Conservation (phyloP, 352 stramenopile genomes). For the Pythium aristosporum region DNA sequence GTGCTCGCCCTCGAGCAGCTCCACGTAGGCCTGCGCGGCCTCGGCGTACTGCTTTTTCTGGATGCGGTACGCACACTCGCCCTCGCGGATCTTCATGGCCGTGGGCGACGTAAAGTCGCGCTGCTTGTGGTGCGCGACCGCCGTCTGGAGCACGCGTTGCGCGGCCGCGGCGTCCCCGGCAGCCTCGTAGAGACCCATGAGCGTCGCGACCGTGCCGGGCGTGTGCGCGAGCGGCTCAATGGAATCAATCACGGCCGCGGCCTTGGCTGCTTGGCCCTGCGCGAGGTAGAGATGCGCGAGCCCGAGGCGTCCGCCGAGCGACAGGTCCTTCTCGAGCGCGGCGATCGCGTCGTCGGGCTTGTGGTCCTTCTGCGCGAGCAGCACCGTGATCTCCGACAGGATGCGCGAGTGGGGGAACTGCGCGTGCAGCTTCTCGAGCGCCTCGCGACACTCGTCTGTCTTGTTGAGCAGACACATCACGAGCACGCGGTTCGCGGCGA, state of each 20-base stretch:
- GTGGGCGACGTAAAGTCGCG: constrained; percentile 52
- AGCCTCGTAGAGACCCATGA: constrained; percentile 73
- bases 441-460: constrained; percentile 65
- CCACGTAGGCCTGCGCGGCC: constrained; percentile 60
- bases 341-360: constrained; percentile 45
- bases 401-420: constrained; percentile 60
- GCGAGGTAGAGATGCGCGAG: constrained; percentile 70
- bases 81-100: constrained; percentile 75
- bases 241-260: constrained; percentile 56
- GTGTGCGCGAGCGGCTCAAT: constrained; percentile 65
- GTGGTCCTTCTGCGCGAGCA: constrained; percentile 69
- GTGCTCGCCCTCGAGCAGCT: constrained; percentile 67
- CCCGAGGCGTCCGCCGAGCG: constrained; percentile 57
- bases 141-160: constrained; percentile 48
- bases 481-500: constrained; percentile 73
- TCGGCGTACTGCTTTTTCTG: constrained; percentile 73
- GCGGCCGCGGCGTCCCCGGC: constrained; percentile 50
- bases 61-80: constrained; percentile 78
- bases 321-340: constrained; percentile 42
- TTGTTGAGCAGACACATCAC: constrained; percentile 79
- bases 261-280: constrained; percentile 48
- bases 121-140: constrained; percentile 52
- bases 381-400: constrained; percentile 59
- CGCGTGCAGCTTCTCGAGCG: constrained; percentile 48
- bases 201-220: constrained; percentile 75